Evolutionary conservation across 202 grass and related monocot species (phyloP), one percentile per base, ranked within the genome.

Genomic region (Panicum hallii): DNA sequence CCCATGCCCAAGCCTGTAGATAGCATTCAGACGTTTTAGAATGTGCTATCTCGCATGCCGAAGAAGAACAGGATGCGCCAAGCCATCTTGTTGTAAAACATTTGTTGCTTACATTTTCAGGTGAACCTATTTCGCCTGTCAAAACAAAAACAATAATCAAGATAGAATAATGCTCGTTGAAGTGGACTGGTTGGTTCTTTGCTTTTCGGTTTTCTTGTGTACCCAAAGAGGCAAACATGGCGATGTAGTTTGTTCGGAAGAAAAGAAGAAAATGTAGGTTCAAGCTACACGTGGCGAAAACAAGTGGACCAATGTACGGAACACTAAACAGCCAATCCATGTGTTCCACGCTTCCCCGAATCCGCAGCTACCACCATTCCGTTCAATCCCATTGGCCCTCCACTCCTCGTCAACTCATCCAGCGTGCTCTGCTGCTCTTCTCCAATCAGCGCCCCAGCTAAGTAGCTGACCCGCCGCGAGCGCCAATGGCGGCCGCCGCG

Each of bases 1-100:
- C 90, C 90, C 79, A 87, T 99, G 83, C 84, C 93, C 79, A 72
- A 78, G 63, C 70, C 84, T 70, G 46, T 80, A 32, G 44, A 75
- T 55, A 84, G 80, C 46, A 40, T 90, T 28, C 89, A 87, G 49
- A 80, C 75, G 7, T 76, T 71, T 63, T 84, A 90, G 80, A 69
- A 30, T 68, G 67, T 67, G 46, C 6, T 64, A 16, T 52, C 70
- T 56, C 67, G 17, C 4, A 83, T 67, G 43, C 79, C 44, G n/a
- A n/a, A n/a, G 22, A 81, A 57, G 63, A 44, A 11, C 36, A 53
- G 14, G n/a, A 0, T 67, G 32, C 19, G 40, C 15, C 22, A 74
- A 79, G 34, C 23, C 75, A 75, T 61, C 16, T 43, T 62, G 61
- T 34, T 70, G 75, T 84, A 81, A 67, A 77, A 65, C 28, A 68